Percentiles rank a stretch among this genome's conserved stretches.
Conservation (phyloP, 805 yeast species). For the Scheffersomyces lignosus region DNA sequence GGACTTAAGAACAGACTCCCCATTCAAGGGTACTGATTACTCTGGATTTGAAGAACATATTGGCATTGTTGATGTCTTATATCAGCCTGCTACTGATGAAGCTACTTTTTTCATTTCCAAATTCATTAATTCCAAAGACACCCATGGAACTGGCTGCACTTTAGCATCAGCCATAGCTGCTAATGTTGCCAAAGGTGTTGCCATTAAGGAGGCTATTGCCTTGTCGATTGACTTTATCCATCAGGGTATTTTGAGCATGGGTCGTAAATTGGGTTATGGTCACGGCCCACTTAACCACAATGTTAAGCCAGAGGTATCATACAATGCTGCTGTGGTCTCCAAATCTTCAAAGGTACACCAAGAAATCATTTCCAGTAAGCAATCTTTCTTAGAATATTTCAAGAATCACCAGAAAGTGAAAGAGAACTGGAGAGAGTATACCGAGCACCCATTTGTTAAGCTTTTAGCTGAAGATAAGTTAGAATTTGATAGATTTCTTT, state of each 20-base stretch:
- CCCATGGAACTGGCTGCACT: constrained; percentile 94
- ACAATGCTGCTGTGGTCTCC: constrained; percentile 5
- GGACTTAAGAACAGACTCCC: constrained; percentile 14
- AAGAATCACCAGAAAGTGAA: constrained; percentile 55
- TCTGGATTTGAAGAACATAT: background rate
- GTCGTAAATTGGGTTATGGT: constrained; percentile 49
- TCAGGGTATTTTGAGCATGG: constrained; percentile 51
- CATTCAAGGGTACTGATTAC: constrained; percentile 8
- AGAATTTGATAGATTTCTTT: constrained; percentile 49
- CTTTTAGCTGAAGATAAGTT: constrained; percentile 53
- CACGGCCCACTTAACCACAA: constrained; percentile 79
- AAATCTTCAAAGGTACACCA: background rate
- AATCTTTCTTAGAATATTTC: constrained; percentile 46
- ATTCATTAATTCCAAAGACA: constrained; percentile 48
- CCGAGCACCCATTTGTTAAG: constrained; percentile 61
- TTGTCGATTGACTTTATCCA: constrained; percentile 66
- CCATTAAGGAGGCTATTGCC: constrained; percentile 50
- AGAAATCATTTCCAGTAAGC: background rate
- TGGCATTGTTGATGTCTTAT: constrained; percentile 53
- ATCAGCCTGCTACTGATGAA: constrained; percentile 36
- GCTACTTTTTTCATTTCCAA: constrained; percentile 48
- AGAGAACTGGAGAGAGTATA: constrained; percentile 58
- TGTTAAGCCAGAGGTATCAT: constrained; percentile 26
- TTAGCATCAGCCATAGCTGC: constrained; percentile 79
- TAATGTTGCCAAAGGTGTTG: constrained; percentile 58